These are phyloP conservation scores for Trichoderma erinaceum DNA, from an alignment of 495 filamentous ascomycete genomes.

Conservation along the genomic window DNA sequence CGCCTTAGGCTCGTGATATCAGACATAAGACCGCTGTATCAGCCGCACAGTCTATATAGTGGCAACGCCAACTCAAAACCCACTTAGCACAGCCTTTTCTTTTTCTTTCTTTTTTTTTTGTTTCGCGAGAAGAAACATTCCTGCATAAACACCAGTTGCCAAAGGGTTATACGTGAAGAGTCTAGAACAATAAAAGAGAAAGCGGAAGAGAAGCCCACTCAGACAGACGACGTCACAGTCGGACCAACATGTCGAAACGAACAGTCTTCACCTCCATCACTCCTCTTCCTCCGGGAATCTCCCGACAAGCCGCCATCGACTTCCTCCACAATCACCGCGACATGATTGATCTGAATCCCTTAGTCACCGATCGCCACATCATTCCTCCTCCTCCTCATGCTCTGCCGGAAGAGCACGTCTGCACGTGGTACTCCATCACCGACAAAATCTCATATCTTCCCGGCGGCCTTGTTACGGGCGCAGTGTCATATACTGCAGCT, in stretches of 20 bases:
- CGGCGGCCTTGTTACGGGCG: slow-evolving; percentile 54
- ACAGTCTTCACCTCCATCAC: slow-evolving; percentile 64
- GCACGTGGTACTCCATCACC: slow-evolving; percentile 64
- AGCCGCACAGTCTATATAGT: neutral
- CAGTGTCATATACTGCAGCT: slow-evolving; percentile 66
- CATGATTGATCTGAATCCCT: slow-evolving; percentile 78
- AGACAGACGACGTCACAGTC: neutral
- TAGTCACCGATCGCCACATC: slow-evolving; percentile 61
- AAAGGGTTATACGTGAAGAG: neutral
- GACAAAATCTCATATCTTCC: slow-evolving; percentile 71
- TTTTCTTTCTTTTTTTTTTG: neutral
- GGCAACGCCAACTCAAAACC: neutral
- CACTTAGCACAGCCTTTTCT: neutral
- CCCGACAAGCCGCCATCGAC: slow-evolving; percentile 58
- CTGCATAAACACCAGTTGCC: neutral
- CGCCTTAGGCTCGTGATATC: slow-evolving; percentile 12
- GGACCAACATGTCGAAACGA: slow-evolving; percentile 44
- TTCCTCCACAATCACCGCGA: slow-evolving; percentile 65
- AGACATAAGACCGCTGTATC: neutral
- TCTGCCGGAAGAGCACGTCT: slow-evolving; percentile 57
- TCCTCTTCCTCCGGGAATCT: slow-evolving; percentile 59
- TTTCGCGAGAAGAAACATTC: neutral
- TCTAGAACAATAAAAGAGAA: neutral
- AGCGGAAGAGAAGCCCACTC: neutral
- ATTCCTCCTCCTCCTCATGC: slow-evolving; percentile 58